Conservation (phyloP, 169 alveolate species). For the Plasmodium knowlesi region DNA sequence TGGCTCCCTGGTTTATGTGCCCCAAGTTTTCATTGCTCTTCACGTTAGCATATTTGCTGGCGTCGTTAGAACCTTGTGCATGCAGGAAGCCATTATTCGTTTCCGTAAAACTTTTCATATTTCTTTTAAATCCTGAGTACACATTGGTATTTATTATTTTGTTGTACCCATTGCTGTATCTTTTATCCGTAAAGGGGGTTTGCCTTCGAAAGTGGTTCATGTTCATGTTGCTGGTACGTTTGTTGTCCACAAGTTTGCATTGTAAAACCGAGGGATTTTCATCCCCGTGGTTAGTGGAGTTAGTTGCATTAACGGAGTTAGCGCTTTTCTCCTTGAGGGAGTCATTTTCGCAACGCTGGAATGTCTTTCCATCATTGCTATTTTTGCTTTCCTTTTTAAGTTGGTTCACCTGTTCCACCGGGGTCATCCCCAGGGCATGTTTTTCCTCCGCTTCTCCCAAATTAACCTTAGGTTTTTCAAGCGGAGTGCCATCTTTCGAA, state of each 20-base stretch:
- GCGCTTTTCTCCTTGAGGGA: background rate
- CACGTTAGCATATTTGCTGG: slow-evolving; percentile 10
- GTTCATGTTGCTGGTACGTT: background rate
- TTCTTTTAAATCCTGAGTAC: slow-evolving; percentile 40
- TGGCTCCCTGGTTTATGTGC: background rate
- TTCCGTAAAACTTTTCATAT: background rate
- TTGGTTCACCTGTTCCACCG: background rate
- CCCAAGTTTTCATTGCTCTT: slow-evolving; percentile 3
- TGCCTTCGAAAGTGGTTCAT: slow-evolving; percentile 9
- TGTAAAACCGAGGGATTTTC: background rate
- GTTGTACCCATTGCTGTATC: slow-evolving; percentile 22
- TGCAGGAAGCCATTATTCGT: background rate
- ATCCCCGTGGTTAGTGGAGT: background rate
- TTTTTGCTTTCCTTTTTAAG: background rate
- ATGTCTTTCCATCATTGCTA: background rate
- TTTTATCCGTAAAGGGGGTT: slow-evolving; percentile 9
- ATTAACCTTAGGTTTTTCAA: background rate
- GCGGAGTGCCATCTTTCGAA: background rate
- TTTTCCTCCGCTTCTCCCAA: background rate
- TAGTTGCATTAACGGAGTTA: background rate
- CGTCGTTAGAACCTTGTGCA: background rate
- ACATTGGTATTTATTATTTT: background rate
- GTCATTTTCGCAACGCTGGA: background rate
- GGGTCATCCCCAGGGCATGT: background rate
- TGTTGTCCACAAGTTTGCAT: background rate